These are phyloP conservation scores for Zizania palustris DNA, from an alignment of 202 grass and related monocot species.

Conservation along the genomic window DNA sequence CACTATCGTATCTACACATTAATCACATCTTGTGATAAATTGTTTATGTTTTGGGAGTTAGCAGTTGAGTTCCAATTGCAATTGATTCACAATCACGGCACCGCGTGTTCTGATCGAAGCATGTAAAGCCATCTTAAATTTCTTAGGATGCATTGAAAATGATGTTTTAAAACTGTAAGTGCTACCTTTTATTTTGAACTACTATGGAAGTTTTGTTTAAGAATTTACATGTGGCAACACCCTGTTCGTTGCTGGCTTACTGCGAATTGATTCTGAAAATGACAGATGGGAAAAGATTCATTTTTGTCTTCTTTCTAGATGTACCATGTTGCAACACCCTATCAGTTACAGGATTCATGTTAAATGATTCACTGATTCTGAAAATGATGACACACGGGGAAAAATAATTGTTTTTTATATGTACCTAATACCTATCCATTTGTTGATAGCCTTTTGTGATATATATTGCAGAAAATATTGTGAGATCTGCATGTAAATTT, in stretches of 20 bases:
- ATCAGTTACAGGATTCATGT: background rate
- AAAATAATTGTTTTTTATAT: background rate
- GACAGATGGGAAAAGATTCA: background rate
- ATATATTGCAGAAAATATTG: background rate
- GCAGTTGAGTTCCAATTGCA: background rate
- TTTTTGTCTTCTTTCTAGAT: background rate
- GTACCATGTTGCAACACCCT: background rate
- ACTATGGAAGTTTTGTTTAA: no score
- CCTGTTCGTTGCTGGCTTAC: background rate
- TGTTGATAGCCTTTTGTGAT: background rate
- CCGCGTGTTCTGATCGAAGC: background rate
- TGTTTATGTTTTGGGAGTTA: background rate
- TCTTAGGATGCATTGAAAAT: background rate
- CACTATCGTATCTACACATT: no score
- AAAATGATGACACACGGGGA: background rate
- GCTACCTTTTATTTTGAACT: no score
- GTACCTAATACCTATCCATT: no score
- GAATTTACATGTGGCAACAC: background rate
- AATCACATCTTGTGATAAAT: conserved; percentile 1
- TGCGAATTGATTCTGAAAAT: background rate
- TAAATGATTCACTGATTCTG: background rate
- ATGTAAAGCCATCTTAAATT: conserved; percentile 1
- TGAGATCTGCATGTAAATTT: background rate
- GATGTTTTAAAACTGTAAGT: background rate
- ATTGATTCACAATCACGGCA: background rate